Evolutionary conservation across 2,329 filamentous ascomycete species (phyloP).

Genomic region (Huntiella omanensis): DNA sequence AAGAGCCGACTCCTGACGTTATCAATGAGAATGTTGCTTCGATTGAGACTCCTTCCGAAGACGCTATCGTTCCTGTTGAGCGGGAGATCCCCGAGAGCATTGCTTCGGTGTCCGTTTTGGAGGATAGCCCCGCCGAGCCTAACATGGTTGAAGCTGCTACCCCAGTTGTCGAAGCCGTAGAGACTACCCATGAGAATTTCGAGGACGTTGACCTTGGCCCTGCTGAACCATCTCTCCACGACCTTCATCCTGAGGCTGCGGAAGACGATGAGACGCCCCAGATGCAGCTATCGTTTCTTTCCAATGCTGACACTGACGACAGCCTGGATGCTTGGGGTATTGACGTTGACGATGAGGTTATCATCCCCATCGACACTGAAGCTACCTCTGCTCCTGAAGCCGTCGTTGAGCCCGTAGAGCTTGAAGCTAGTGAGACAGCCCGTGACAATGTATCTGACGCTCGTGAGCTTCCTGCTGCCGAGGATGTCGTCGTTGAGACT

Average conservation of each 20-base stretch:
- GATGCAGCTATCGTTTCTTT: not conserved
- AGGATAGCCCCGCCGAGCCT: not conserved
- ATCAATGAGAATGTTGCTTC: not conserved
- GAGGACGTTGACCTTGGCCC: not conserved
- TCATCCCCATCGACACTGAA: not conserved
- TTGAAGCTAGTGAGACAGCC: too few species aligned
- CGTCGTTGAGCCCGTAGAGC: not conserved
- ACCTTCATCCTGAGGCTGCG: not conserved
- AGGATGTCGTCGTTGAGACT: not conserved
- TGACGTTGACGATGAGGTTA: slow-evolving; percentile 3
- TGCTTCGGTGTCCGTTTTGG: not conserved
- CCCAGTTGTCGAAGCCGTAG: not conserved
- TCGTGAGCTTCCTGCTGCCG: not conserved
- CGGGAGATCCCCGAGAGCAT: not conserved
- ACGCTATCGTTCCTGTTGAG: not conserved
- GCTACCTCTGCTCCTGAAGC: not conserved
- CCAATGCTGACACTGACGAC: slow-evolving; percentile 2
- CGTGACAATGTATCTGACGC: too few species aligned
- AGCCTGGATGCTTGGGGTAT: slow-evolving; percentile 10
- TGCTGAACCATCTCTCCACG: not conserved
- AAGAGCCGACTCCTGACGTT: not conserved
- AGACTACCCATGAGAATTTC: not conserved
- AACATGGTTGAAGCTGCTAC: not conserved
- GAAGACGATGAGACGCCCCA: not conserved
- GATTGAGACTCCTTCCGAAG: not conserved